Base-by-base conservation (phyloP, 106 monocot species). In the Phalaenopsis equestris region DNA sequence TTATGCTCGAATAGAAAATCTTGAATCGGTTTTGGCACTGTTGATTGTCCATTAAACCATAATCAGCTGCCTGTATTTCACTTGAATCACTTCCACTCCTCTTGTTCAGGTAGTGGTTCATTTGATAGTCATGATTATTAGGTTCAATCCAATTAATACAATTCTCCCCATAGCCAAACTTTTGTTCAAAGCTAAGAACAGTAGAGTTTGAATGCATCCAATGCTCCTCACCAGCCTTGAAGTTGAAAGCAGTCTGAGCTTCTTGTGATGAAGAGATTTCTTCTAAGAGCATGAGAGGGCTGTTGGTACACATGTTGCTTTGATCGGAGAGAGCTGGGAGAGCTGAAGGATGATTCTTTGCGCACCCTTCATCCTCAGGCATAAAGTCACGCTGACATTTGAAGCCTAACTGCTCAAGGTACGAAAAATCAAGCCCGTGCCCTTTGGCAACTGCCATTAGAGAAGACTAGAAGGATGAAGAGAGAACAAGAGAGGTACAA, bases 101-200 rank as follows among this genome's bases (percentile, higher is more conserved):
- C 42, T 64, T 37, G 46, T 78, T 56, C 19, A 39, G 24, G 11
- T 74, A 65, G 10, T 41, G 46, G 57, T 56, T 72, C 15, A 41
- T 5, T 1, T 82, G 76, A 55, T 12, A 17, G 8, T 68, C 41
- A 37, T 77, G 64, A 0, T 85, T 77, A 79, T 85, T 81, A 10
- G 75, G 72, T 24, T 89, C 89, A 18, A 80, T 79, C 85, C 91
- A 89, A 61, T 67, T 46, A 2, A 42, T 76, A 17, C 77, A 86
- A 9, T 86, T 87, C 15, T 89, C 87, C 8, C 85, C 87, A 0
- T 58, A 73, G 49, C 80, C 55, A 14, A 64, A 16, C 47, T 73
- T 75, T 70, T 85, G 92, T 64, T 89, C 92, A 49, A 97, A 94
- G 75, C 89, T 88, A 52, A 96, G 93, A 78, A 94, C 79, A 1